Base-by-base conservation (phyloP, 139 green algal species). In the Yamagishiella unicocca region DNA sequence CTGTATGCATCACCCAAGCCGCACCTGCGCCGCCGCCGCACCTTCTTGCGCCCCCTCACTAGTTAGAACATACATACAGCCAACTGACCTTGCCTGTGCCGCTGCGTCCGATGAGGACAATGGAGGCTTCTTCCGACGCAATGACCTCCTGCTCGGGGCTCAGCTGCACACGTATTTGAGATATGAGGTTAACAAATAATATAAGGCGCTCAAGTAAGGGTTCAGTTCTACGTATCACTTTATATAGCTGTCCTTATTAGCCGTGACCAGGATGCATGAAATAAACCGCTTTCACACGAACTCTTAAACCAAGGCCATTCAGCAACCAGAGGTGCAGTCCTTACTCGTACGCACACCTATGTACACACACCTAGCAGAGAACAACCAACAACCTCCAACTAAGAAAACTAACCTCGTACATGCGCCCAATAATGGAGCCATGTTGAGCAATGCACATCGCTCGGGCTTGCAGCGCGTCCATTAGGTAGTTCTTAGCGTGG, bases 81-180 rank as follows among this genome's bases (percentile, higher is more conserved):
- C n/a, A n/a, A 25, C 50, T 1, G 43, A 89, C 37, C 86, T 93
- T 93, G 27, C 89, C 89, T 1, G 89, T 93, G 50, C 89, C 89
- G 35, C 45, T 83, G 31, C 89, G 62, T 25, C 86, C 89, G 21
- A 90, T 70, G 27, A 90, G 19, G 45, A 89, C 74, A 29, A 54
- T 17, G 25, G 78, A 85, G 40, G 4, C n/a, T 2, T 29, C 9
- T 17, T 58, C 29, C 35, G 61, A 2, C 29, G 50, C 38, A 27
- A 74, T 27, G 27, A 75, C 38, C 42, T 73, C 33, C 55, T 81
- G 67, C 42, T 74, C 76, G 35, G 10, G 2, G 53, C 27, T 71
- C 24, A 80, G 31, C 67, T 87, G 45, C 29, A 6, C n/a, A 9
- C 14, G 6, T 68, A n/a, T 68, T 29, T 35, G 58, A 9, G 58